Conservation (phyloP, 78 protist genomes). For the Emiliania huxleyi region DNA sequence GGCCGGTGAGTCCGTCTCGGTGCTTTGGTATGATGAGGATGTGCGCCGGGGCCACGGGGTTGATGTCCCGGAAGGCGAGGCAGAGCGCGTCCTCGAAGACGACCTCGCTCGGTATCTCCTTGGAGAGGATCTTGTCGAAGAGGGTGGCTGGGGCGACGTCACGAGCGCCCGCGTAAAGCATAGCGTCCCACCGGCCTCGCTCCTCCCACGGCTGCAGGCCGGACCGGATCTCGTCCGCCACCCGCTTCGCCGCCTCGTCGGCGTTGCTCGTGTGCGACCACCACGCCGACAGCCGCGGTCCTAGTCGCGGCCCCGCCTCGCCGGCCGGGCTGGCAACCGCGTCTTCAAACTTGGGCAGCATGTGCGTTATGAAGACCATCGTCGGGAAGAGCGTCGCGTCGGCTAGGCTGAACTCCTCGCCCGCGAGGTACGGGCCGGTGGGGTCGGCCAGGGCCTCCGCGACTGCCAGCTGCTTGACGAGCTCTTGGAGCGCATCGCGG, state of each 20-base stretch:
- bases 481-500: neutral
- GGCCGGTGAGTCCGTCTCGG: neutral
- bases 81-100: constrained; percentile 49
- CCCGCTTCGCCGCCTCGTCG: neutral
- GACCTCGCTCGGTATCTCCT: neutral
- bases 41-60: constrained; percentile 55
- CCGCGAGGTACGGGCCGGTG: constrained; percentile 3
- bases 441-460: neutral
- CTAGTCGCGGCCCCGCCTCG: neutral
- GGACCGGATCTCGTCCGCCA: neutral
- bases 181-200: neutral
- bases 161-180: neutral
- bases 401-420: neutral
- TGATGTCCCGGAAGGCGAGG: constrained; percentile 44
- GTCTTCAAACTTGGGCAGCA: constrained; percentile 28
- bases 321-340: neutral
- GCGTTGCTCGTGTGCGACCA: neutral
- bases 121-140: constrained; percentile 35
- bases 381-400: constrained; percentile 29
- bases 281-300: neutral
- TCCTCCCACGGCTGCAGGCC: neutral
- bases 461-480: neutral
- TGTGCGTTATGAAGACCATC: neutral
- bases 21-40: constrained; percentile 51
- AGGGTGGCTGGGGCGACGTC: constrained; percentile 16